Evolutionary conservation across 768 basidiomycete species (phyloP), one percentile per base, ranked within the genome.

Genomic region (Leccinum olivaceopallidum): DNA sequence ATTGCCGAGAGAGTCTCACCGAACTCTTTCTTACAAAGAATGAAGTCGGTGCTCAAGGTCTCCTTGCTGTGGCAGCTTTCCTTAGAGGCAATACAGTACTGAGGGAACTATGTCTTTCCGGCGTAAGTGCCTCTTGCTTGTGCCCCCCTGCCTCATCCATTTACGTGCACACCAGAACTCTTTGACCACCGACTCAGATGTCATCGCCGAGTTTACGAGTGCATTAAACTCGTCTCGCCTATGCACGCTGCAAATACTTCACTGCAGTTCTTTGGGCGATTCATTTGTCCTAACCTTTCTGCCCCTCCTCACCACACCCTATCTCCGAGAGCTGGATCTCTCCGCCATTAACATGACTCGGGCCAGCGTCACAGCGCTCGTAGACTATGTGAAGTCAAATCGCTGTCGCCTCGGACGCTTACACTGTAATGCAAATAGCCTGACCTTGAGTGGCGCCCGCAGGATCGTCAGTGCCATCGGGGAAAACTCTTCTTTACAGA

Each of bases 11-110:
- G 6, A 55, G 63, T 53, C 79, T 89, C 58, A 71, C 74, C 2
- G 83, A 86, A 64, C 82, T 89, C 34, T 81, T 78, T 61, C 76
- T 89, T 57, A 87, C 85, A 55, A 76, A 78, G 4, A 87, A 85
- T 60, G 69, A 69, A 9, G 83, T 89, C 30, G 81, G 85, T 9
- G 78, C 86, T 65, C 68, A 69, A 37, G 85, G 86, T 6, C 77
- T 89, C 5, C 67, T 76, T 51, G 80, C 83, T n/a, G 80, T 89
- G 47, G 68, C 80, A 6, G 67, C 73, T 42, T 88, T 85, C 68
- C 60, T 89, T 32, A 72, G 71, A 53, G 73, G 73, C 9, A 87
- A 86, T 64, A 63, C 58, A 0, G 65, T 73, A 24, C 67, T 89
- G 48, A 77, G 76, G 64, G 79, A 79, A 50, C 66, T 89, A 13